phyloP scores from a whole-genome alignment of 1,284 basidiomycete species.

The Irpex sp. region DNA sequence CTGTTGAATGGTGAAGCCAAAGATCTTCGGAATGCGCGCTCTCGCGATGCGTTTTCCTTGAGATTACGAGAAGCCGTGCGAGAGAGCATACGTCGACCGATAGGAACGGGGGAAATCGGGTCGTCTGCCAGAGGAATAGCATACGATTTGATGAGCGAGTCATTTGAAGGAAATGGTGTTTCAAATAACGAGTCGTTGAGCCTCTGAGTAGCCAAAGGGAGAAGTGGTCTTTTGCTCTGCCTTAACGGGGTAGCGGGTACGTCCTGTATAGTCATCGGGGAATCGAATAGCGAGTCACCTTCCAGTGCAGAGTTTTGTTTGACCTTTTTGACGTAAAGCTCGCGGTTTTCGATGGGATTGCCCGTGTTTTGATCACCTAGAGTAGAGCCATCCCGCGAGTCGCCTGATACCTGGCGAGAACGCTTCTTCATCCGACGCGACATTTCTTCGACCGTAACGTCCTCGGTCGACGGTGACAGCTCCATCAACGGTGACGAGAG shows the following conservation, averaged over 20 bases:
- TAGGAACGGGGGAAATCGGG: slow-evolving; percentile 36
- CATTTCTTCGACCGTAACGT: slow-evolving; percentile 38
- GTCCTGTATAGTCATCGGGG: slow-evolving; percentile 3
- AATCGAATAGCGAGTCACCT: not conserved
- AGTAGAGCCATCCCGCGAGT: not conserved
- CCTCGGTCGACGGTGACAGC: slow-evolving; percentile 26
- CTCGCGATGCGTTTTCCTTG: slow-evolving; percentile 37
- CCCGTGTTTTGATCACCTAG: slow-evolving; percentile 11
- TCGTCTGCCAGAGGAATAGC: slow-evolving; percentile 20
- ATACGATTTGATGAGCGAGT: slow-evolving; percentile 14
- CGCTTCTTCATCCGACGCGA: slow-evolving; percentile 44
- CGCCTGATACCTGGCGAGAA: slow-evolving; percentile 29
- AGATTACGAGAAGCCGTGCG: slow-evolving; percentile 40
- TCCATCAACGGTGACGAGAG: slow-evolving; percentile 35
- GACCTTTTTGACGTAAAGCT: slow-evolving; percentile 18
- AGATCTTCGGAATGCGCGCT: slow-evolving; percentile 6
- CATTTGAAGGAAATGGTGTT: slow-evolving; percentile 19
- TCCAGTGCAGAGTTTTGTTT: slow-evolving; percentile 11
- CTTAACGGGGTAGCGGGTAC: not conserved
- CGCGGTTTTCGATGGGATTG: slow-evolving; percentile 4
- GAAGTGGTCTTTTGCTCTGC: not conserved
- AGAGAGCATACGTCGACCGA: slow-evolving; percentile 37
- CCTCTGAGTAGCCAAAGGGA: slow-evolving; percentile 11
- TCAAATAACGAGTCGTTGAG: slow-evolving; percentile 13
- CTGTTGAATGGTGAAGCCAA: slow-evolving; percentile 36